Conservation (phyloP, 1,284 basidiomycete species). For the Athelia psychrophila region DNA sequence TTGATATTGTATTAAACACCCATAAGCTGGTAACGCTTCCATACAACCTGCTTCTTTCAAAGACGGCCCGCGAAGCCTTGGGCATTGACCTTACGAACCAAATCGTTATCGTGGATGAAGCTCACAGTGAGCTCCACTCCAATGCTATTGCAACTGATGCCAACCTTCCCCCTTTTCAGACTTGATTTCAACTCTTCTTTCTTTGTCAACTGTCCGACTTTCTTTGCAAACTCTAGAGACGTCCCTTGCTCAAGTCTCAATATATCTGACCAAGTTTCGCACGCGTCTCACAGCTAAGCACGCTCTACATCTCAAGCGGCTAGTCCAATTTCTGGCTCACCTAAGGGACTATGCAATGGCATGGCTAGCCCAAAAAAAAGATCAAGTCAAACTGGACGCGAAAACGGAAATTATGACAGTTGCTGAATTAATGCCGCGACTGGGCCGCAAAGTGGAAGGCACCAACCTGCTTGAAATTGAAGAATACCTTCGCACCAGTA, state of each 20-base stretch:
- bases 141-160: not conserved
- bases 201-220: slow-evolving; percentile 77
- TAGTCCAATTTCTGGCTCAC: slow-evolving; percentile 71
- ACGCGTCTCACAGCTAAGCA: slow-evolving; percentile 74
- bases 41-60: slow-evolving; percentile 91
- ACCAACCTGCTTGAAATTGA: slow-evolving; percentile 86
- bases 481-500: slow-evolving; percentile 81
- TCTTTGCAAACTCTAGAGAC: slow-evolving; percentile 55
- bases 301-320: slow-evolving; percentile 77
- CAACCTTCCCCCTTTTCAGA: slow-evolving; percentile 46
- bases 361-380: slow-evolving; percentile 35
- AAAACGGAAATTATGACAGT: slow-evolving; percentile 63
- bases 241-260: slow-evolving; percentile 76
- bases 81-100: slow-evolving; percentile 83
- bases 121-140: slow-evolving; percentile 72
- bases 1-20: slow-evolving; percentile 4
- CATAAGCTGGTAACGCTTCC: slow-evolving; percentile 85
- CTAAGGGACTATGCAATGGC: slow-evolving; percentile 58
- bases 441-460: slow-evolving; percentile 67
- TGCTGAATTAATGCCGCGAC: slow-evolving; percentile 57
- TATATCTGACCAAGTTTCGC: slow-evolving; percentile 80
- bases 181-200: slow-evolving; percentile 84
- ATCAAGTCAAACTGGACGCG: slow-evolving; percentile 22
- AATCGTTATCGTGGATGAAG: slow-evolving; percentile 93
- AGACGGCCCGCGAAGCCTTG: slow-evolving; percentile 81